Conservation (phyloP, 2,329 filamentous ascomycete species). For the Pseudodiploospora longispora region DNA sequence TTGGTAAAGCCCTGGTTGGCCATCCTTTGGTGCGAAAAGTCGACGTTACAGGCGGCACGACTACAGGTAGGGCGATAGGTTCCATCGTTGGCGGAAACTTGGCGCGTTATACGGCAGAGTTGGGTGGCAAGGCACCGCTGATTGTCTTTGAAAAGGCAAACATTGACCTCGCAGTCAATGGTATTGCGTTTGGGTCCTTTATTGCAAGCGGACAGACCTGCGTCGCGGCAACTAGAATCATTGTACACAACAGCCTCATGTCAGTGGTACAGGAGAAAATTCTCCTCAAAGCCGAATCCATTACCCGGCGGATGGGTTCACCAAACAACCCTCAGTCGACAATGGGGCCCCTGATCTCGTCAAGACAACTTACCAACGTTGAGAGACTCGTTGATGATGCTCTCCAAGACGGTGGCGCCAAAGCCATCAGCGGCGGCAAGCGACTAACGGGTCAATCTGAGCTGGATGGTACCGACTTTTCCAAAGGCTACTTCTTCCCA, state of each 20-base stretch:
- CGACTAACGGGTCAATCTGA: conserved; percentile 38
- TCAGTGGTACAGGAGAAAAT: conserved; percentile 57
- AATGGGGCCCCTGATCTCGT: conserved; percentile 58
- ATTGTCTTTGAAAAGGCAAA: conserved; percentile 60
- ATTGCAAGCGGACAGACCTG: conserved; percentile 50
- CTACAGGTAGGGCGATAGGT: conserved; percentile 61
- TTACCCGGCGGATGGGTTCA: conserved; percentile 46
- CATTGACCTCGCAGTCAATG: conserved; percentile 58
- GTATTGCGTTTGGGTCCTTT: conserved; percentile 54
- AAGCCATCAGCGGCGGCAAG: conserved; percentile 35
- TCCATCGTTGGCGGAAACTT: conserved; percentile 57
- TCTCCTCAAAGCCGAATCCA: conserved; percentile 52
- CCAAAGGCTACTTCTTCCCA: conserved; percentile 64
- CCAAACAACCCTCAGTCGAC: conserved; percentile 48
- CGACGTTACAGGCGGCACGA: conserved; percentile 68
- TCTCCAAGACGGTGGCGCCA: conserved; percentile 38
- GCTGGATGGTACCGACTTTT: conserved; percentile 44
- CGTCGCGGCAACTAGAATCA: conserved; percentile 65
- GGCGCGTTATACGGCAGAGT: conserved; percentile 62
- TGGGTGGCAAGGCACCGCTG: conserved; percentile 64
- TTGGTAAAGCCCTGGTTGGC: conserved; percentile 44
- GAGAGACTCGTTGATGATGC: conserved; percentile 59
- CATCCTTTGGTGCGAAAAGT: conserved; percentile 54
- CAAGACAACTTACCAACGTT: conserved; percentile 56
- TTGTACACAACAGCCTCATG: conserved; percentile 62